A percentile compares a stretch with the other conserved stretches of the same genome.
phyloP scores from a whole-genome alignment of 2,329 filamentous ascomycete genomes.

The Diplodia sapinea region DNA sequence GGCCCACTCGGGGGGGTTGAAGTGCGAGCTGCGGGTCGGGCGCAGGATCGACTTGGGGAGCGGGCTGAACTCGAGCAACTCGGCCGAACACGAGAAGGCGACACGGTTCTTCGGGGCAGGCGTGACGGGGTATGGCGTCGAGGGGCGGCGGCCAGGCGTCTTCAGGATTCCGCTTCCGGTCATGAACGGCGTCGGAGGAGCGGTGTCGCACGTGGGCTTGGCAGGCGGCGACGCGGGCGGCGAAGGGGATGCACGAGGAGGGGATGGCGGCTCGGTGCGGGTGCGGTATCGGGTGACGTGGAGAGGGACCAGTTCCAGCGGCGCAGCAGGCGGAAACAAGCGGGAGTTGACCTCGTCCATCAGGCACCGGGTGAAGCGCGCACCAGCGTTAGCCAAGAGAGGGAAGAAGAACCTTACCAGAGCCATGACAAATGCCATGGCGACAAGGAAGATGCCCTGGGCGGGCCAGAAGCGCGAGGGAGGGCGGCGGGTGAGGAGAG shows the following conservation, averaged over 20 bases:
- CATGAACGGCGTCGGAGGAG: not conserved
- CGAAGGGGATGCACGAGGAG: not conserved
- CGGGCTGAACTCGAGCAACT: not conserved
- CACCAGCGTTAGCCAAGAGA: not conserved
- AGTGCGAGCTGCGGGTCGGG: not conserved
- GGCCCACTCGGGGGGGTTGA: not conserved
- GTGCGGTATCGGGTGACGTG: not conserved
- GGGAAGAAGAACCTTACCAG: not conserved
- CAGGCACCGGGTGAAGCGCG: not conserved
- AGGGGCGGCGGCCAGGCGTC: not conserved
- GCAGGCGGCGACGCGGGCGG: not conserved
- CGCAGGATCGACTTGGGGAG: conserved; percentile 7
- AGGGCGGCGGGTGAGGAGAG: not conserved
- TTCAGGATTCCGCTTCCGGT: conserved; percentile 12
- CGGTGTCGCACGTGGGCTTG: not conserved
- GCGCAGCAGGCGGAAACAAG: not conserved
- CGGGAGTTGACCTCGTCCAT: conserved; percentile 1
- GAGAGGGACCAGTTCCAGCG: conserved; percentile 6
- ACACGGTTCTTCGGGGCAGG: conserved; percentile 4
- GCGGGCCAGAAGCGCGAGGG: not conserved
- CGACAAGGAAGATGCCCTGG: not conserved
- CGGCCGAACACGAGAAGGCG: not conserved
- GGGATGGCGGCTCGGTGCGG: not conserved
- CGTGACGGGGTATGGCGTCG: not conserved
- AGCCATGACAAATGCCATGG: not conserved